Conservation (phyloP, 2,329 filamentous ascomycete genomes). For the Apiospora aurea region DNA sequence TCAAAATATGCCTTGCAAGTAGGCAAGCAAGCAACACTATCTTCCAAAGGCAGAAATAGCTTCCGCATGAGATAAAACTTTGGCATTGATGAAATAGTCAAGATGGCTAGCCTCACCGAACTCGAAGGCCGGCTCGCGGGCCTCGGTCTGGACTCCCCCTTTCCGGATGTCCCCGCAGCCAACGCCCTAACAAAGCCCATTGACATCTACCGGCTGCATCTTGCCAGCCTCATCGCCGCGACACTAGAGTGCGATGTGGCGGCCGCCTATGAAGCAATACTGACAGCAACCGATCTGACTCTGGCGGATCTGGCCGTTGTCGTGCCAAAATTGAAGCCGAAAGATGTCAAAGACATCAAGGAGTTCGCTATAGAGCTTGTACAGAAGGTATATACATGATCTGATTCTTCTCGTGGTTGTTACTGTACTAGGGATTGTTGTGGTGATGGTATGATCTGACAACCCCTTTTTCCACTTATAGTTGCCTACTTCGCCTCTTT, state of each 20-base stretch:
- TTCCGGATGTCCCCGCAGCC: slow-evolving; percentile 24
- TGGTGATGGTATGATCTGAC: not conserved
- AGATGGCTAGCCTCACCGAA: slow-evolving; percentile 15
- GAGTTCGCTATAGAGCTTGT: slow-evolving; percentile 32
- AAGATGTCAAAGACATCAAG: slow-evolving; percentile 29
- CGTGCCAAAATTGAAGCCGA: slow-evolving; percentile 41
- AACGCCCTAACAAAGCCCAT: slow-evolving; percentile 36
- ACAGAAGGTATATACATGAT: slow-evolving; percentile 30
- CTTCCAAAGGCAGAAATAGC: not conserved
- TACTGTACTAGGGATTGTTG: not conserved
- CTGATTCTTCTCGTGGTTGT: not conserved
- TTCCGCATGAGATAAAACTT: not conserved
- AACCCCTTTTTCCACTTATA: slow-evolving; percentile 33
- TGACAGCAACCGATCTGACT: slow-evolving; percentile 34
- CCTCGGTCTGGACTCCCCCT: slow-evolving; percentile 6
- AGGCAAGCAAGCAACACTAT: not conserved
- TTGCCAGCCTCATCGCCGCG: slow-evolving; percentile 35
- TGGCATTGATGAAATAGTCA: not conserved
- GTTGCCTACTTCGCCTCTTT: slow-evolving; percentile 64
- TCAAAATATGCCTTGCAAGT: slow-evolving; percentile 8
- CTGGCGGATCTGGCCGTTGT: slow-evolving; percentile 43
- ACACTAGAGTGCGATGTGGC: slow-evolving; percentile 33
- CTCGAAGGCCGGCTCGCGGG: slow-evolving; percentile 19
- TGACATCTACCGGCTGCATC: slow-evolving; percentile 41
- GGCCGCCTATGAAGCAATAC: slow-evolving; percentile 42